Evolutionary conservation across 2,329 filamentous ascomycete species (phyloP).

Genomic region (Colletotrichum sp.): DNA sequence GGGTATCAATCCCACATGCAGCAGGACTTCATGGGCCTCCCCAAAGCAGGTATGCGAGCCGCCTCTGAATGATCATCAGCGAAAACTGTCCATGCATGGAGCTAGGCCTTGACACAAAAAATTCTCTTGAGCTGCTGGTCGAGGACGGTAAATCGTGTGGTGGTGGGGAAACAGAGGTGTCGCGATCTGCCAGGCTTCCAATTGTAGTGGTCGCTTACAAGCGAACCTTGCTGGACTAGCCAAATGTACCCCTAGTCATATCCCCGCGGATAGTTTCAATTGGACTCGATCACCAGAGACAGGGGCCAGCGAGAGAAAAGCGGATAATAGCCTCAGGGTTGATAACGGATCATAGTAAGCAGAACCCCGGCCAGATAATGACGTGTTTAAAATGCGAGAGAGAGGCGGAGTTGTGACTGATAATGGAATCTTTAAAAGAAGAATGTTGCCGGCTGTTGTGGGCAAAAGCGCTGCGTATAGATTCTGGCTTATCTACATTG

Average conservation of each 20-base stretch:
- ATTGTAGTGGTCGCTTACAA: not conserved
- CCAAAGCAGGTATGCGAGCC: not conserved
- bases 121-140: not conserved
- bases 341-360: not conserved
- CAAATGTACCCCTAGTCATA: not conserved
- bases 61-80: not conserved
- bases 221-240: not conserved
- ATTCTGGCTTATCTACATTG: not conserved
- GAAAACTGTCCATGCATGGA: accelerated
- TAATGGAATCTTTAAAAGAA: not conserved
- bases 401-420: not conserved
- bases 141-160: not conserved
- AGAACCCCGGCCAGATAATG: not conserved
- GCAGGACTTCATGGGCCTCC: not conserved
- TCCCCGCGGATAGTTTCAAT: not conserved
- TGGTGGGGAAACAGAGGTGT: not conserved
- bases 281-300: not conserved
- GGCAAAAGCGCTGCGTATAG: not conserved
- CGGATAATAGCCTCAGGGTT: not conserved
- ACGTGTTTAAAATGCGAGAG: not conserved
- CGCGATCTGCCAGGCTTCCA: not conserved
- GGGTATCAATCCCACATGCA: not conserved
- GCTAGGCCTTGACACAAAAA: not conserved
- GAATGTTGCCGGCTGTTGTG: not conserved
- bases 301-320: not conserved